Percentiles rank a stretch among this genome's conserved stretches.
These are phyloP conservation scores for Lactarius quietus DNA, from an alignment of 768 basidiomycete genomes.

Conservation along the genomic window DNA sequence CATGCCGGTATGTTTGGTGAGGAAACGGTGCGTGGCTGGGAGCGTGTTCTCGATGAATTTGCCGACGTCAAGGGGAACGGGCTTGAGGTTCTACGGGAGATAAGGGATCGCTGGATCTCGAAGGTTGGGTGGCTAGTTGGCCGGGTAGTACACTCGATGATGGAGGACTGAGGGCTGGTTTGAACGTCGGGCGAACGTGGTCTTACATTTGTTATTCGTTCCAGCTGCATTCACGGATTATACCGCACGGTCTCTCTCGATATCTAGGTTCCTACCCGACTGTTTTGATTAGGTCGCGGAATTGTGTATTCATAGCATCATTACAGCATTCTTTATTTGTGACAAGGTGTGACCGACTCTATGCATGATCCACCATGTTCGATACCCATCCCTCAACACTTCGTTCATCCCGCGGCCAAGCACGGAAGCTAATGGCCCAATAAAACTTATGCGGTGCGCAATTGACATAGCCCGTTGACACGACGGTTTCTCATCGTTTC, in stretches of 20 bases:
- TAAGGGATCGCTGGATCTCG: slow-evolving; percentile 63
- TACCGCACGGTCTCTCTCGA: slow-evolving; percentile 17
- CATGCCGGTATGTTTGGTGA: slow-evolving; percentile 77
- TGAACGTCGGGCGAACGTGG: slow-evolving; percentile 2
- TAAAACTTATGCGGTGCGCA: slow-evolving; percentile 6
- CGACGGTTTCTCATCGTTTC: background rate
- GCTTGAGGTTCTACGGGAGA: slow-evolving; percentile 40
- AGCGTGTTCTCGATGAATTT: slow-evolving; percentile 62
- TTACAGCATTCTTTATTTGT: slow-evolving; percentile 9
- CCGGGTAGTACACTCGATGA: slow-evolving; percentile 33
- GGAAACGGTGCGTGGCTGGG: slow-evolving; percentile 68
- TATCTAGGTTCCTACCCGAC: slow-evolving; percentile 17
- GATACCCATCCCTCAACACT: slow-evolving; percentile 37
- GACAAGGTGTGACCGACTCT: slow-evolving; percentile 5
- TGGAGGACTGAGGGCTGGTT: slow-evolving; percentile 30
- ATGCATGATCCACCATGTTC: slow-evolving; percentile 45
- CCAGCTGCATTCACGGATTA: slow-evolving; percentile 21
- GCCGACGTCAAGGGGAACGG: slow-evolving; percentile 50
- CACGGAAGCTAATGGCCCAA: background rate
- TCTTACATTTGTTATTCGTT: slow-evolving; percentile 14
- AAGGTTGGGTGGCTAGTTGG: slow-evolving; percentile 82
- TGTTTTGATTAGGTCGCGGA: slow-evolving; percentile 21
- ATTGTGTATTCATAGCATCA: slow-evolving; percentile 17
- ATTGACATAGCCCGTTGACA: background rate
- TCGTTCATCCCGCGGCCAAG: background rate